Base-by-base conservation (phyloP, 1,139 yeast genomes). In the Yamadazyma blattariae region DNA sequence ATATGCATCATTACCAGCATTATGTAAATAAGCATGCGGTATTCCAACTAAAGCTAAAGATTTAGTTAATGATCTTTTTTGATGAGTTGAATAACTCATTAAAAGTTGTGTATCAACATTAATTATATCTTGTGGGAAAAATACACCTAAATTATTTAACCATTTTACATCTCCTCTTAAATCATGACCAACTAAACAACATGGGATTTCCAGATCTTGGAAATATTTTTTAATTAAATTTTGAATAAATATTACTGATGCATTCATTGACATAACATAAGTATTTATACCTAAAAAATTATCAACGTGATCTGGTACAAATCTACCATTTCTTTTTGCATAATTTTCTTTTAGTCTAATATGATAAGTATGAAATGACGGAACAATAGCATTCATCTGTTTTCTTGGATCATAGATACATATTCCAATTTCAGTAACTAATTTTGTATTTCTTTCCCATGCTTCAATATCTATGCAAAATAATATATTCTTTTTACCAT, bases 1-100 rank as follows among this genome's bases (percentile, higher is more conserved):
- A 50, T 81, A 81, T 2, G 94, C 80, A 54, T 86, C 95, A 51
- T 86, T 86, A n/a, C 85, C 90, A 2, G 90, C 95, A 51, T 86
- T 86, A 52, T 85, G 95, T 32, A 84, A 58, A 42, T 67, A 74
- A 1, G 82, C 70, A 51, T 79, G 77, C 0, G 89, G 87, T 6
- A 86, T 67, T 7, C 69, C 63, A 19, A 81, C 62, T 34, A 66
- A 57, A 31, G 71, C 61, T 16, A 84, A 60, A 2, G 79, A 66
- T 32, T 68, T 75, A 7, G 74, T 71, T 34, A 85, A 58, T 12
- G 75, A 70, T 9, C 72, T 57, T 26, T 74, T 72, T 12, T 54
- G 54, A 31, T 68, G 60, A 10, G 72, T 59, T 7, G 64, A 49
- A 5, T 60, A 54, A 26, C 42, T 38, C 27, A 53, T 36, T 2